These are phyloP conservation scores for Chlamydomonas incerta DNA, from an alignment of 139 green algal species.

Conservation along the genomic window DNA sequence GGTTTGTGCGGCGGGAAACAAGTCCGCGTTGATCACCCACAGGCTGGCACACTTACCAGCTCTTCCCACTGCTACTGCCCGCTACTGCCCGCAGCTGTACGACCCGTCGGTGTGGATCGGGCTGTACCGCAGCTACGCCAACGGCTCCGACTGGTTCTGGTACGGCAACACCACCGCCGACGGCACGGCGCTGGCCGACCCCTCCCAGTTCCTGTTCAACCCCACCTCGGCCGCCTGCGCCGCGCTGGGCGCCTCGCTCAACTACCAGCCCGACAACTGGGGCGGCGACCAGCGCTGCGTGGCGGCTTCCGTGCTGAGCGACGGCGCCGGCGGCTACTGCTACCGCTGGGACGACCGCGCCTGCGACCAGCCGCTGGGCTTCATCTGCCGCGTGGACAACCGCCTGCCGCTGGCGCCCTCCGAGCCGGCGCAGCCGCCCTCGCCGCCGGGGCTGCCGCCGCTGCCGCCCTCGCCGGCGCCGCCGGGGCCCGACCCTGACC, in stretches of 20 bases:
- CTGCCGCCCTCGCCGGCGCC: neutral
- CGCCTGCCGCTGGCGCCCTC: neutral
- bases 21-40: too few relatives aligned
- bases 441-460: neutral
- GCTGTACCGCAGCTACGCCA: neutral
- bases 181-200: too few relatives aligned
- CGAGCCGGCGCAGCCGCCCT: neutral
- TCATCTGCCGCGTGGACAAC: conserved; percentile 21
- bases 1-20: too few relatives aligned
- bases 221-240: neutral
- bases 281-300: conserved; percentile 21
- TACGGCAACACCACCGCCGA: neutral
- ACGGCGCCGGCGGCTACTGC: neutral
- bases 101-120: conserved; percentile 37
- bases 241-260: neutral
- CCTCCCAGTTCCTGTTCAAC: neutral
- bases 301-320: neutral
- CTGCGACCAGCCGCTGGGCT: conserved; percentile 3
- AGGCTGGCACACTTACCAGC: too few relatives aligned
- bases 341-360: conserved; percentile 18
- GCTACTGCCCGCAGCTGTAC: conserved; percentile 13
- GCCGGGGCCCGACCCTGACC: neutral
- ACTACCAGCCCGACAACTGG: conserved; percentile 38
- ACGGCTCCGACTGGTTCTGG: conserved; percentile 3
- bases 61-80: too few relatives aligned